Conservation (phyloP, 192 early-diverging fungal species). For the Backusella psychrophila region DNA sequence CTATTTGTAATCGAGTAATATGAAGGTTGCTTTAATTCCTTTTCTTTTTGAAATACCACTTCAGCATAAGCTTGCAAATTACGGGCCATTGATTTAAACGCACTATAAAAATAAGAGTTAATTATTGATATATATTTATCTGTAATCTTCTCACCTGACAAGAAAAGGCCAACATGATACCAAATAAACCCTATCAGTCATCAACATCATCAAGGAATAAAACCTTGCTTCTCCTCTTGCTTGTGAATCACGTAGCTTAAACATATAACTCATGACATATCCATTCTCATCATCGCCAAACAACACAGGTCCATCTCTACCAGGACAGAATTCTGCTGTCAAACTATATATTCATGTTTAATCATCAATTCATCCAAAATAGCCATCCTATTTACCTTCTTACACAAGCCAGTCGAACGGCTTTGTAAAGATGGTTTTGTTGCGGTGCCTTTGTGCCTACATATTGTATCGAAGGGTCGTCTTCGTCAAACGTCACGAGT, state of each 20-base stretch:
- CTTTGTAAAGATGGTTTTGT: slow-evolving; percentile 40
- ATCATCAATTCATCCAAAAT: not conserved
- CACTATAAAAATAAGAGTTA: slow-evolving; percentile 30
- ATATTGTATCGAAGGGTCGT: slow-evolving; percentile 37
- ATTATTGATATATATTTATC: too few relatives aligned
- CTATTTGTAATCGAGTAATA: slow-evolving; percentile 14
- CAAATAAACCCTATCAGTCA: slow-evolving; percentile 63
- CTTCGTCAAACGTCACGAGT: slow-evolving; percentile 37
- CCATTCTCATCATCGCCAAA: slow-evolving; percentile 70
- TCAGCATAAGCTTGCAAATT: slow-evolving; percentile 47
- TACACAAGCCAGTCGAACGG: slow-evolving; percentile 41
- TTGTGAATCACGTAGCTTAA: slow-evolving; percentile 64
- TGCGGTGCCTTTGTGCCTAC: slow-evolving; percentile 38
- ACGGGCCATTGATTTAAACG: slow-evolving; percentile 53
- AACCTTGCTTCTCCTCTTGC: slow-evolving; percentile 59
- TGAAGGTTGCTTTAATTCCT: slow-evolving; percentile 29
- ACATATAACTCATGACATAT: slow-evolving; percentile 71
- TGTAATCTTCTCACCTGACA: slow-evolving; percentile 49
- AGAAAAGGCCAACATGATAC: slow-evolving; percentile 67
- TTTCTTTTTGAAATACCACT: slow-evolving; percentile 42
- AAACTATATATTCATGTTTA: slow-evolving; percentile 34
- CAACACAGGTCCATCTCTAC: slow-evolving; percentile 62
- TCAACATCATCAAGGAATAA: slow-evolving; percentile 63
- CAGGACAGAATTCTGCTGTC: slow-evolving; percentile 62
- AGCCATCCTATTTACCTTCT: slow-evolving; percentile 27